phyloP scores from a whole-genome alignment of 2,329 filamentous ascomycete genomes.

The Fonsecaea nubica region DNA sequence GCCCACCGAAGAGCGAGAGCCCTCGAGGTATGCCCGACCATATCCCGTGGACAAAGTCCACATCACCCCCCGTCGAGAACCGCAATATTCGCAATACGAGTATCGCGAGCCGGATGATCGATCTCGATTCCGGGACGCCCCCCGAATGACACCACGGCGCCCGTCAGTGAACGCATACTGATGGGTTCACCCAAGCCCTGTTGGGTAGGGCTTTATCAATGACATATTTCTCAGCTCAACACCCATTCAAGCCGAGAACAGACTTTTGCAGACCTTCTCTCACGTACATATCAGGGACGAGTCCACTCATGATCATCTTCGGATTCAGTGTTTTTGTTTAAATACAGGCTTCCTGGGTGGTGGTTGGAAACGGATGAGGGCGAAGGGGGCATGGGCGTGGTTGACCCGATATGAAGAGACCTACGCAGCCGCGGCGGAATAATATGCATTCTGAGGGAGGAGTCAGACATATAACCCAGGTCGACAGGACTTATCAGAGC shows the following conservation, averaged over 20 bases:
- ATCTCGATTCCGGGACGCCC: conserved; percentile 27
- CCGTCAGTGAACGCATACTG: conserved; percentile 34
- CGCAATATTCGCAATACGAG: conserved; percentile 29
- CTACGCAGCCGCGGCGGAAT: conserved; percentile 1
- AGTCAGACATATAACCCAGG: conserved; percentile 22
- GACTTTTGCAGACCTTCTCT: conserved; percentile 7
- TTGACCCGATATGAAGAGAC: background rate
- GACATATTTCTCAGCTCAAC: background rate
- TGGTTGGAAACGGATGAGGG: background rate
- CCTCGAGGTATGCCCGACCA: conserved; percentile 27
- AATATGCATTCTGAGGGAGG: conserved; percentile 19
- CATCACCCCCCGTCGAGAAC: conserved; percentile 28
- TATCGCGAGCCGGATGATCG: conserved; percentile 28
- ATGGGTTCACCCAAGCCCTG: background rate
- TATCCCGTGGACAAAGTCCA: conserved; percentile 32
- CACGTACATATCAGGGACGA: conserved; percentile 23
- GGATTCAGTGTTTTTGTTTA: conserved; percentile 12
- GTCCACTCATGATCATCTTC: conserved; percentile 10
- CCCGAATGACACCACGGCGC: conserved; percentile 27
- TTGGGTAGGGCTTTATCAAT: background rate
- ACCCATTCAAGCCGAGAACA: background rate
- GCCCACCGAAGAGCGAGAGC: conserved; percentile 33
- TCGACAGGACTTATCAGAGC: conserved; percentile 27
- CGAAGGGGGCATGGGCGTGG: background rate
- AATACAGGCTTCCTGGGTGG: conserved; percentile 18